Evolutionary conservation across 805 yeast species (phyloP), one percentile per base, ranked within the genome.

Genomic region (Nakazawaea molendinolei): DNA sequence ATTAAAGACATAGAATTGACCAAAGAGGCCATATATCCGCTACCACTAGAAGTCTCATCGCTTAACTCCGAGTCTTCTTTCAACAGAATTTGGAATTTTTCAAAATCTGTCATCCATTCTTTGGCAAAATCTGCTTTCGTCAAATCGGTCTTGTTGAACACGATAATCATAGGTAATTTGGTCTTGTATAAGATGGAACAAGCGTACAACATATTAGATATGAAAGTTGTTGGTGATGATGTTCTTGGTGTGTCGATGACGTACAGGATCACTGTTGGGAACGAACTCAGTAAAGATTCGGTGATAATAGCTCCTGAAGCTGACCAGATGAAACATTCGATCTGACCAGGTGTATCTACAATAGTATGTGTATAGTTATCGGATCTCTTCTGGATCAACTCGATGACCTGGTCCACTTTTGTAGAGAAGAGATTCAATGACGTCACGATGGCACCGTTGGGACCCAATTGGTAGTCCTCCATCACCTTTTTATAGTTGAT

Each of bases 21-120:
- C 35, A 92, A 65, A 1, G 95, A 86, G 36, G 85, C 76, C 98
- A 92, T 92, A 58, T 92, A 92, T 2, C 96, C 96, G 3, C 90
- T 78, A 15, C 76, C 75, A 37, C 59, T 62, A 5, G 72, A 69
- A 17, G 71, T 74, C 34, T 71, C 76, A 24, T 77, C 81, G 45
- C 74, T 80, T 33, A 73, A 59, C 31, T 83, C 87, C 42, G 77
- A 76, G 53, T 81, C 82, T 22, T 68, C 66, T 44, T 69, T 68
- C 38, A 90, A 63, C 2, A 95, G 95, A 16, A 60, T 63, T 58
- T 90, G 97, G 66, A 92, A 92, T 12, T 76, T 69, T 57, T 90
- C 97, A 57, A 92, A 92, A 60, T 92, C 98, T 2, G 80, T 74
- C 97, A 92, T 86, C 99, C 99, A 92, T 46, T 86, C 94, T 52